Evolutionary conservation across 176 grass and related monocot genomes (phyloP).

Genomic region (Oryza nivara): DNA sequence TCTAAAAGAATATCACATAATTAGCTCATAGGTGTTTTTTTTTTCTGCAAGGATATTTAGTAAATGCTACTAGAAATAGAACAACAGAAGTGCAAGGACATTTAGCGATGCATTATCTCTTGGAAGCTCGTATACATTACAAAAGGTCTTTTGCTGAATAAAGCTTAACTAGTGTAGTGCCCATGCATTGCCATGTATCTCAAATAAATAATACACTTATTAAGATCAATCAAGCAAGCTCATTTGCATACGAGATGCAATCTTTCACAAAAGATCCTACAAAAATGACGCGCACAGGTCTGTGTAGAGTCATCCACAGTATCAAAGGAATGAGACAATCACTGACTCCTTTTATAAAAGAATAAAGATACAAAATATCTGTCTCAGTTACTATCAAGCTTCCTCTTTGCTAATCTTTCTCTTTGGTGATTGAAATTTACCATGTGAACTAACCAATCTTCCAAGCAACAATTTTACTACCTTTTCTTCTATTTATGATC

Average conservation of each 20-base stretch:
- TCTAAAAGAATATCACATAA: background rate
- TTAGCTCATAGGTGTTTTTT: background rate
- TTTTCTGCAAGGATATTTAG: background rate
- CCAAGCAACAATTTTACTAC: background rate
- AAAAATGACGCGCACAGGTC: background rate
- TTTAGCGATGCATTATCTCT: conserved; percentile 17
- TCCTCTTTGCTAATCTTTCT: conserved; percentile 13
- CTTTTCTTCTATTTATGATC: background rate
- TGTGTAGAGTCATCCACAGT: background rate
- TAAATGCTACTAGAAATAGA: conserved; percentile 25
- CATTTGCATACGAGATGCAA: background rate
- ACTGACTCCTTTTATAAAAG: background rate
- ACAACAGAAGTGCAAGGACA: background rate
- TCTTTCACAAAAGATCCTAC: background rate
- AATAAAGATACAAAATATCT: background rate
- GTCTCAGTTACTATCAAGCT: conserved; percentile 1
- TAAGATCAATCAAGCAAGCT: background rate
- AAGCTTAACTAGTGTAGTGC: background rate
- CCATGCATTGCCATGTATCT: background rate
- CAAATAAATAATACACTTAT: background rate
- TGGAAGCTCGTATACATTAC: conserved; percentile 15
- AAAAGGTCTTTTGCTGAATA: background rate
- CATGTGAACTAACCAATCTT: conserved; percentile 12
- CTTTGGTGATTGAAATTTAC: conserved; percentile 13
- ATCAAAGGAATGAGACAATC: background rate